Evolutionary conservation across 2,329 filamentous ascomycete species (phyloP), one percentile per base, ranked within the genome.

Genomic region (Arthrobotrys musiformis): DNA sequence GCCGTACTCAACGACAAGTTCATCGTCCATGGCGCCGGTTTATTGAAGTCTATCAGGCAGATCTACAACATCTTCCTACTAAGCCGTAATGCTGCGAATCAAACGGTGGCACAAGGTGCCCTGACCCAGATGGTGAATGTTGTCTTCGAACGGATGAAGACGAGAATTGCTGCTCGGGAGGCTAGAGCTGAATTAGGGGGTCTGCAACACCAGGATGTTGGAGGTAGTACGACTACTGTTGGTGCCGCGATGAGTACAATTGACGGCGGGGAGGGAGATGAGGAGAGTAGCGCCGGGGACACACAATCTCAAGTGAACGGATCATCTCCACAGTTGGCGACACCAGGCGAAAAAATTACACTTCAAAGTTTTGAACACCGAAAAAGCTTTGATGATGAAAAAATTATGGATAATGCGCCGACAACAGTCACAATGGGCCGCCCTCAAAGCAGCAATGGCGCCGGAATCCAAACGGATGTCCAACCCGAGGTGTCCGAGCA

Each of bases 51-150:
- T 67, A 93, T 99, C 79, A 92, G 95, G 80, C 93, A 98, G 84
- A 97, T 97, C 73, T 99, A 99, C 87, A 99, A 99, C 85, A 96
- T 99, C 81, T 99, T 99, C 84, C 87, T 99, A 76, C 89, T 98
- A 61, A 98, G 94, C 80, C 93, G 95, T 82, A 97, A 91, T 79
- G 96, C 91, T 79, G 90, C 93, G 70, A 99, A 98, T 83, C 95
- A 99, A 85, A 94, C 97, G 83, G 93, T 98, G 60, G 96, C 96
- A 0, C 96, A 99, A 83, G 95, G 95, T 1, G 97, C 95, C 2
- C 86, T 99, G 82, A 97, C 94, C 2, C 95, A 99, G 84, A 99
- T 99, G 95, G 93, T 98, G 42, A 94, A 94, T 79, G 98, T 94
- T 0, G 95, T 99, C 2, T 99, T 99, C 81, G 95, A 99, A 84